Percentiles rank a stretch among this genome's conserved stretches.
phyloP scores from a whole-genome alignment of 106 monocot species.

The Vanilla planifolia region DNA sequence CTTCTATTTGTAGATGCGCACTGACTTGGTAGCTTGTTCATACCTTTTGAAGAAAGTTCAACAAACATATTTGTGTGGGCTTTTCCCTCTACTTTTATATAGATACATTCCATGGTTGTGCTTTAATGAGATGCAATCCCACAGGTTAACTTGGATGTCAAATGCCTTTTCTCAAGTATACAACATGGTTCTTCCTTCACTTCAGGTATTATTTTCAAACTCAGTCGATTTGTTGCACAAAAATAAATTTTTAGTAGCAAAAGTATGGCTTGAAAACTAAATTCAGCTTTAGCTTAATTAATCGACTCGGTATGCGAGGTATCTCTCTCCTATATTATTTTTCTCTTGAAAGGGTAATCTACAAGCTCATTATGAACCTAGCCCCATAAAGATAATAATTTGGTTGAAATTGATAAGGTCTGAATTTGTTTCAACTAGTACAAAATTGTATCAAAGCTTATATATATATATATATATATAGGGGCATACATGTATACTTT shows the following conservation, averaged over 20 bases:
- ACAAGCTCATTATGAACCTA: too few species aligned
- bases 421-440: too few species aligned
- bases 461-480: too few species aligned
- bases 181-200: conserved; percentile 1
- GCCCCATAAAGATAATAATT: too few species aligned
- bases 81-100: not conserved
- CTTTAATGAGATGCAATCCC: not conserved
- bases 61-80: not conserved
- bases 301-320: not conserved
- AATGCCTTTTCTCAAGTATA: conserved; percentile 3
- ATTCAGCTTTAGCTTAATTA: too few species aligned
- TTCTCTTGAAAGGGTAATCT: too few species aligned
- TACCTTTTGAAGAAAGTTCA: not conserved
- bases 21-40: not conserved
- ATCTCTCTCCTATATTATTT: not conserved
- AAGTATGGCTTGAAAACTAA: too few species aligned
- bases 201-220: conserved; percentile 6
- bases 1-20: not conserved
- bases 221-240: not conserved
- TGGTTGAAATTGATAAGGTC: not conserved
- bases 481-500: too few species aligned
- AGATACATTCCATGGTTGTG: not conserved
- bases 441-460: too few species aligned
- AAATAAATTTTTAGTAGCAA: not conserved
- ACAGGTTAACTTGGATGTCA: conserved; percentile 3